These are phyloP conservation scores for Ustilago tritici DNA, from an alignment of 1,284 basidiomycete species.

Conservation along the genomic window DNA sequence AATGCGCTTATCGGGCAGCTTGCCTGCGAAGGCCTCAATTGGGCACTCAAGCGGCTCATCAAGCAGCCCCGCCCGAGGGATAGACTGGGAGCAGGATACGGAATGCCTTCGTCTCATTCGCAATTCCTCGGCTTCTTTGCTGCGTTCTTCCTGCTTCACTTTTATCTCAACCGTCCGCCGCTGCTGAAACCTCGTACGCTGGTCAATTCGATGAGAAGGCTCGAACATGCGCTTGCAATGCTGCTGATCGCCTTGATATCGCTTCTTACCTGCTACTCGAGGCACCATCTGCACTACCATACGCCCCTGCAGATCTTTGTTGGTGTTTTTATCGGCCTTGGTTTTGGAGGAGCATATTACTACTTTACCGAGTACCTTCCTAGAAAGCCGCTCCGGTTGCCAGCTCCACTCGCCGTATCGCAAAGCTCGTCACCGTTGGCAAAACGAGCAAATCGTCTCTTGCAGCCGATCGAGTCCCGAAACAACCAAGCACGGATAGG, in stretches of 20 bases:
- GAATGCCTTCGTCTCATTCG: conserved; percentile 87
- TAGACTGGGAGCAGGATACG: conserved; percentile 80
- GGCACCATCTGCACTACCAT: conserved; percentile 81
- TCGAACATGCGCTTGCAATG: conserved; percentile 72
- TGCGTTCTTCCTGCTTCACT: conserved; percentile 80
- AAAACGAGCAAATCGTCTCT: conserved; percentile 28
- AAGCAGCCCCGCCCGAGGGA: conserved; percentile 80
- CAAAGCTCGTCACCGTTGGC: conserved; percentile 36
- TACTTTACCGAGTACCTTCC: conserved; percentile 76
- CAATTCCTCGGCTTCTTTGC: conserved; percentile 90
- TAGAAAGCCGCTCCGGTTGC: conserved; percentile 37
- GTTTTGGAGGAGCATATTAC: conserved; percentile 76
- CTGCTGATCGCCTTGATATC: conserved; percentile 75
- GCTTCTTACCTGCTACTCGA: conserved; percentile 81
- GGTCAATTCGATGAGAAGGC: conserved; percentile 40
- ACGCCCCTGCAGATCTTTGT: conserved; percentile 78
- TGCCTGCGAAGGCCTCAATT: conserved; percentile 79
- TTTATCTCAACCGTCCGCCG: conserved; percentile 78
- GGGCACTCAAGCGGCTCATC: conserved; percentile 77
- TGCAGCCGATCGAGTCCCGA: conserved; percentile 24
- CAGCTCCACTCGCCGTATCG: conserved; percentile 44
- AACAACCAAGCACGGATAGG: conserved; percentile 3
- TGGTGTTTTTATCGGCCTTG: conserved; percentile 78
- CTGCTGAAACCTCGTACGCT: conserved; percentile 71
- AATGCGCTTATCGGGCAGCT: conserved; percentile 86